Evolutionary conservation across 306 rosid species (phyloP).

Genomic region (Styphnolobium japonicum): DNA sequence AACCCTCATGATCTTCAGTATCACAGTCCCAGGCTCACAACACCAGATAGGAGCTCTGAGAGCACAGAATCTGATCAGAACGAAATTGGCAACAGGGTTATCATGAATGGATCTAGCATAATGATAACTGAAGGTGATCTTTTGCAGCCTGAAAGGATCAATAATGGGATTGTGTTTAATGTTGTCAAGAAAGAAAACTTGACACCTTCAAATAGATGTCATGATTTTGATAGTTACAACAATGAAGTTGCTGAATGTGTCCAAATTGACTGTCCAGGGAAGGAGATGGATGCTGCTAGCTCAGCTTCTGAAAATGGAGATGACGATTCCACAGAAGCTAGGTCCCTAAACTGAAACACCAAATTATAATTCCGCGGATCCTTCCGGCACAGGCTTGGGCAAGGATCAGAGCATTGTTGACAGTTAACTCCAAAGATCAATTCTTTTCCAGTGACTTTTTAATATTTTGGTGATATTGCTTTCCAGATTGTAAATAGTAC

Average conservation of each 20-base stretch:
- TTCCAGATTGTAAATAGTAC: slow-evolving; percentile 19
- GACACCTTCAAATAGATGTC: slow-evolving; percentile 49
- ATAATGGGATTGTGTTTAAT: slow-evolving; percentile 78
- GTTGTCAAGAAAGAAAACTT: slow-evolving; percentile 84
- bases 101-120: slow-evolving; percentile 57
- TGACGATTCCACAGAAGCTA: slow-evolving; percentile 25
- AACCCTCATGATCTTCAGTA: slow-evolving; percentile 38
- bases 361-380: slow-evolving; percentile 10
- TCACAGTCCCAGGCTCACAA: slow-evolving; percentile 52
- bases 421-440: slow-evolving; percentile 5
- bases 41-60: slow-evolving; percentile 56
- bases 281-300: slow-evolving; percentile 64
- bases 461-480: neutral
- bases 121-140: slow-evolving; percentile 86
- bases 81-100: slow-evolving; percentile 45
- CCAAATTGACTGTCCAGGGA: slow-evolving; percentile 67
- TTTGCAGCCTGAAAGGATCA: slow-evolving; percentile 87
- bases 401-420: slow-evolving; percentile 29
- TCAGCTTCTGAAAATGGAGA: slow-evolving; percentile 64
- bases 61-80: slow-evolving; percentile 46
- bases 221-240: slow-evolving; percentile 43
- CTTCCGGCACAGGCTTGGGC: slow-evolving; percentile 19
- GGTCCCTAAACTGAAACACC: slow-evolving; percentile 19
- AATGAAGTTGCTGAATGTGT: slow-evolving; percentile 63
- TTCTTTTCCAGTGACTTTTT: neutral